Evolutionary conservation across 2,329 filamentous ascomycete genomes (phyloP), one percentile per base, ranked within the genome.

Genomic region (Neospermospora avenae): DNA sequence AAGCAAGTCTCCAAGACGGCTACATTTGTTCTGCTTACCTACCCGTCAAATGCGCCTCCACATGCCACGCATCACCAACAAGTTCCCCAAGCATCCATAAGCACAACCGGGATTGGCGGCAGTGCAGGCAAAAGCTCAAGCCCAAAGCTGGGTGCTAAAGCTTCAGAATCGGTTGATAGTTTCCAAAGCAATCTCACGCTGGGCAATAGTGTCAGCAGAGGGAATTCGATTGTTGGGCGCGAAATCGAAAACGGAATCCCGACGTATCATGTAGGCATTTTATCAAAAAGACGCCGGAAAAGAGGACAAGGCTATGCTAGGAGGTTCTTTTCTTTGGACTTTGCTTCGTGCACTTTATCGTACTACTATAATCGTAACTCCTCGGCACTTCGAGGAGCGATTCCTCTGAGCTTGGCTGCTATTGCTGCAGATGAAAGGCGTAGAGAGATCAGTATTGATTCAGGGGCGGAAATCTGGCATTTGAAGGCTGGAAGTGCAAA

Each of bases 341-440:
- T 93, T 72, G 92, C 89, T 3, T 93, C 93, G 0, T 96, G 90
- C 63, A 98, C 95, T 0, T 79, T 99, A 34, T 98, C 95, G 0
- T 99, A 99, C 77, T 99, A 97, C 73, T 90, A 96, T 72, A 95
- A 93, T 73, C 88, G 91, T 48, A 93, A 96, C 71, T 96, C 93
- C 4, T 96, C 93, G 5, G 92, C 93, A 1, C 80, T 99, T 45
- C 86, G 95, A 61, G 95, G 95, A 18, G 92, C 95, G 7, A 95
- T 99, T 55, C 95, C 95, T 0, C 81, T 99, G 8, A 95, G 91
- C 25, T 78, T 99, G 55, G 95, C 95, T 16, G 95, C 91, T 4
- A 89, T 99, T 61, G 90, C 93, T 3, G 91, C 91, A 7, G 93
- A 96, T 71, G 91, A 95, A 73, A 86, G 90, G 70, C 86, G 90